phyloP scores from a whole-genome alignment of 2,329 filamentous ascomycete species.

The Zasmidium angulare region DNA sequence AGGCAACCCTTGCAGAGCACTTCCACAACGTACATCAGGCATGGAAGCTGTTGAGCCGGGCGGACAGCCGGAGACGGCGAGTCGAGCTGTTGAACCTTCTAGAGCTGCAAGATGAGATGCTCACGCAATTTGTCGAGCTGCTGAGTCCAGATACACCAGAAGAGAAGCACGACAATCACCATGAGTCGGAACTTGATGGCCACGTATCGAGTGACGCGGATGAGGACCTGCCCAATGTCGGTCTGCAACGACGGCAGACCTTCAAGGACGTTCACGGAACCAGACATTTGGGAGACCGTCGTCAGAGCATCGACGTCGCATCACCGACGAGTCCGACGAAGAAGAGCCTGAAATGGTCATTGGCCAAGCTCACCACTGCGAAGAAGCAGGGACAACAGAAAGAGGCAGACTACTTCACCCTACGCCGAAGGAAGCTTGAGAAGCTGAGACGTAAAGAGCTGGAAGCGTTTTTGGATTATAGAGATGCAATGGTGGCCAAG shows the following conservation, averaged over 20 bases:
- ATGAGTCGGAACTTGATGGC: constrained; percentile 25
- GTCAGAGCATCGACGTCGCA: constrained; percentile 8
- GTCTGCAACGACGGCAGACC: constrained; percentile 24
- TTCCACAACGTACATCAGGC: constrained; percentile 34
- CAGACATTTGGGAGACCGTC: constrained; percentile 15
- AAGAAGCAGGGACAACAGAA: constrained; percentile 14
- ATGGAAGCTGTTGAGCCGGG: constrained; percentile 30
- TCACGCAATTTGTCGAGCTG: constrained; percentile 27
- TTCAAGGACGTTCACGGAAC: constrained; percentile 18
- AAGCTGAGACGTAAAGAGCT: constrained; percentile 32
- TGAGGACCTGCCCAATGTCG: constrained; percentile 32
- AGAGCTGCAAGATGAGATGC: constrained; percentile 31
- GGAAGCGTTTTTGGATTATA: constrained; percentile 31
- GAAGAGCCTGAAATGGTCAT: constrained; percentile 13
- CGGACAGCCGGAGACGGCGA: constrained; percentile 29
- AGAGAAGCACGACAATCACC: constrained; percentile 11
- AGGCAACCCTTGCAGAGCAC: constrained; percentile 25
- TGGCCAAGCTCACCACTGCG: constrained; percentile 8
- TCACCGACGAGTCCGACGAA: constrained; percentile 21
- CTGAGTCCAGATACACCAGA: constrained; percentile 16
- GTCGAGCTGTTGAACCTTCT: constrained; percentile 31
- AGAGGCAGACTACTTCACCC: constrained; percentile 28
- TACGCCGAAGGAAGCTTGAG: constrained; percentile 31
- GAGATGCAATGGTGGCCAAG: constrained; percentile 33
- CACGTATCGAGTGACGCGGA: constrained; percentile 36